phyloP scores from a whole-genome alignment of 495 filamentous ascomycete genomes.

The Penicillium soppii region DNA sequence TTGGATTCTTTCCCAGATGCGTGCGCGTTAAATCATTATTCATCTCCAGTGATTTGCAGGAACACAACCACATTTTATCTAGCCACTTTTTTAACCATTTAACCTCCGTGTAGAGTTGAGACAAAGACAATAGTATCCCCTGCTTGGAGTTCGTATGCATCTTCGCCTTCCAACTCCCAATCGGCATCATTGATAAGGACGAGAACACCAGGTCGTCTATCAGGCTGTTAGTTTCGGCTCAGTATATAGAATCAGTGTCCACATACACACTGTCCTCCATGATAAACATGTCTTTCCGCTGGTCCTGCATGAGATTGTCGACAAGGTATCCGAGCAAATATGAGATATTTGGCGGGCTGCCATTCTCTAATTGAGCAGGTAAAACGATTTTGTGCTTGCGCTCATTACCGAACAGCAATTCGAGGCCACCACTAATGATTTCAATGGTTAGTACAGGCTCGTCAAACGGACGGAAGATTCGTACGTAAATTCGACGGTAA shows the following conservation, averaged over 20 bases:
- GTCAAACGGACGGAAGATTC: slow-evolving; percentile 7
- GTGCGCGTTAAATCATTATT: not conserved
- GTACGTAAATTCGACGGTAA: slow-evolving; percentile 78
- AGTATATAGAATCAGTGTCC: not conserved
- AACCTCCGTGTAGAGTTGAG: slow-evolving; percentile 95
- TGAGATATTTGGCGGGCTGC: slow-evolving; percentile 63
- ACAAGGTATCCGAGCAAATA: slow-evolving; percentile 80
- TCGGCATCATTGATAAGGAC: slow-evolving; percentile 97
- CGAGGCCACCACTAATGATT: slow-evolving; percentile 76
- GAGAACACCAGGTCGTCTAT: slow-evolving; percentile 91
- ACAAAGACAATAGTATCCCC: slow-evolving; percentile 93
- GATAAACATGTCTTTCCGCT: slow-evolving; percentile 85
- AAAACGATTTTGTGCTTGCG: slow-evolving; percentile 67
- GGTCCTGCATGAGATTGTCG: slow-evolving; percentile 78
- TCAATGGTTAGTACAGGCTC: slow-evolving; percentile 11
- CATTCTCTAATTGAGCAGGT: slow-evolving; percentile 59
- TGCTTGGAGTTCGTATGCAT: slow-evolving; percentile 75
- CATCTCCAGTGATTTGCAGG: not conserved
- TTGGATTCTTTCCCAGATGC: not conserved
- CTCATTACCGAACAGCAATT: slow-evolving; percentile 86
- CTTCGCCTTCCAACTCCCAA: slow-evolving; percentile 97
- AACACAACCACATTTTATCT: slow-evolving; percentile 9
- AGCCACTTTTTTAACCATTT: slow-evolving; percentile 60
- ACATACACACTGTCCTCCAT: slow-evolving; percentile 84
- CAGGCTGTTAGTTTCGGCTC: slow-evolving; percentile 1